Conservation (phyloP, 139 green algal species). For the Coccomyxa sp. region DNA sequence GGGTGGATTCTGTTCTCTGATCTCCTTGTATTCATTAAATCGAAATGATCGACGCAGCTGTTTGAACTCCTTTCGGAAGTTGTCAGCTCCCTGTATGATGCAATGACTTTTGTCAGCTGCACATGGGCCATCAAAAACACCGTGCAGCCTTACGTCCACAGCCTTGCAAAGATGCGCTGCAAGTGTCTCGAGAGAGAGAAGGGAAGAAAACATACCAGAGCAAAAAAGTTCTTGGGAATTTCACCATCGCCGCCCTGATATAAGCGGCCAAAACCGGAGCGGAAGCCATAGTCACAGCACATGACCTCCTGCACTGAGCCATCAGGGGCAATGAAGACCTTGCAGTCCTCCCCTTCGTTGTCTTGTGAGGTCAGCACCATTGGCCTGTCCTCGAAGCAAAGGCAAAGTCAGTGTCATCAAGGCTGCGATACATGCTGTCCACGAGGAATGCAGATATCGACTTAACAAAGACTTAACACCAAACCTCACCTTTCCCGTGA, state of each 20-base stretch:
- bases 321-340: not conserved
- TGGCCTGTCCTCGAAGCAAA: not conserved
- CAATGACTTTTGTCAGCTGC: not conserved
- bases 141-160: too few species aligned
- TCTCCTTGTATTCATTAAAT: constrained; percentile 55
- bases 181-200: not conserved
- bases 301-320: constrained; percentile 45
- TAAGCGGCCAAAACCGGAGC: constrained; percentile 66
- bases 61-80: constrained; percentile 68
- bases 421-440: too few species aligned
- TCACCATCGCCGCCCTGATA: constrained; percentile 79
- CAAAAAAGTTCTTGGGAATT: constrained; percentile 56
- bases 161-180: too few species aligned
- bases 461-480: too few species aligned
- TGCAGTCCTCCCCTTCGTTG: not conserved
- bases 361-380: not conserved
- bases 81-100: constrained; percentile 47
- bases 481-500: too few species aligned
- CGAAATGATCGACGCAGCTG: constrained; percentile 57
- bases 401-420: not conserved
- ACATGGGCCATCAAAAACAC: not conserved
- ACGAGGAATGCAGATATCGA: too few species aligned
- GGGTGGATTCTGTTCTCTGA: constrained; percentile 24
- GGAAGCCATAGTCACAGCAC: constrained; percentile 84
- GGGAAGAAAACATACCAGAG: constrained; percentile 49